These are phyloP conservation scores for Eragrostis tef DNA, from an alignment of 202 grass and related monocot genomes.

Conservation along the genomic window DNA sequence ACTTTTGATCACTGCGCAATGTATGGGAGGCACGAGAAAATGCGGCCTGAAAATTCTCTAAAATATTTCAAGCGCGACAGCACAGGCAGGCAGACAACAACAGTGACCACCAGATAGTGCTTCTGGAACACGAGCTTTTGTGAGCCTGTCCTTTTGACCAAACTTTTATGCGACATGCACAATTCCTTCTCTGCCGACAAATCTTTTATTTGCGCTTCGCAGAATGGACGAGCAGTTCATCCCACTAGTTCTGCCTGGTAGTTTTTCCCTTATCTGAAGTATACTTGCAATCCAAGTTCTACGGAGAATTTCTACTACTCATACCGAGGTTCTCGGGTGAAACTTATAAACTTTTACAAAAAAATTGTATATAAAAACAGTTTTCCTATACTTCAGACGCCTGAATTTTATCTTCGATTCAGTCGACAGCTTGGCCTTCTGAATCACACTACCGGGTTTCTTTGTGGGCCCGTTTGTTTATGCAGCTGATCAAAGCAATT, in stretches of 20 bases:
- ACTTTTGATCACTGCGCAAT: background rate
- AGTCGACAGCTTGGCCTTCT: too few species aligned
- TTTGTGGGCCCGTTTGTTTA: too few species aligned
- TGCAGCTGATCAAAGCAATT: too few species aligned
- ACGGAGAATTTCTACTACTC: too few species aligned
- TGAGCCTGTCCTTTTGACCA: conserved; percentile 43
- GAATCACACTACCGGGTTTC: too few species aligned
- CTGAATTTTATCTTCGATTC: too few species aligned
- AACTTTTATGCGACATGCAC: conserved; percentile 20
- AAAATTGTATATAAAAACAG: too few species aligned
- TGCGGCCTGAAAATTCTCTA: background rate
- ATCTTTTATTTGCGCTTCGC: conserved; percentile 19
- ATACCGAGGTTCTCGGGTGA: too few species aligned
- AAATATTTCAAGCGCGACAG: conserved; percentile 4
- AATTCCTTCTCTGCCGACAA: background rate
- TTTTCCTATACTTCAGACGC: too few species aligned
- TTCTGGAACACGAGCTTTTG: conserved; percentile 42
- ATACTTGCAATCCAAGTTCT: too few species aligned
- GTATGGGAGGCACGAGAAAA: conserved; percentile 18
- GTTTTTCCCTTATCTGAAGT: background rate
- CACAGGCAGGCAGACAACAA: background rate
- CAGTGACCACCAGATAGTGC: conserved; percentile 7
- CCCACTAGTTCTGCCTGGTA: conserved; percentile 11
- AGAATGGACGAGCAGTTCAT: background rate
- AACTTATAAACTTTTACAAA: too few species aligned